Percentiles rank a stretch among this genome's conserved stretches.
Conservation (phyloP, 1,284 basidiomycete species). For the Cronartium quercuum region DNA sequence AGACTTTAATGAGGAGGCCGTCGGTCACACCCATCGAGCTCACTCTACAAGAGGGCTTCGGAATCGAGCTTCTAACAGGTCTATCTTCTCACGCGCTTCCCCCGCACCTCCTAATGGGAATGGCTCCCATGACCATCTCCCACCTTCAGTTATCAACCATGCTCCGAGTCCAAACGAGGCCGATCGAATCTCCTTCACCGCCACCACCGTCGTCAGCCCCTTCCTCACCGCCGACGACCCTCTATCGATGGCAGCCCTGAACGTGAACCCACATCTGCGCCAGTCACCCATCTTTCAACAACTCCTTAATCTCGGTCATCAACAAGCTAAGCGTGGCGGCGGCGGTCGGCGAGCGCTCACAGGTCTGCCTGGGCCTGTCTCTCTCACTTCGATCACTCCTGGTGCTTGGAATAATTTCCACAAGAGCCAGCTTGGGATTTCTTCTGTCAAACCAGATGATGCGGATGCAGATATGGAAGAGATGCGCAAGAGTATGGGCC, state of each 20-base stretch:
- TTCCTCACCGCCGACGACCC: conserved; percentile 38
- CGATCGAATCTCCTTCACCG: conserved; percentile 4
- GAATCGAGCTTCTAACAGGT: conserved; percentile 32
- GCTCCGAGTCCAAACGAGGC: conserved; percentile 6
- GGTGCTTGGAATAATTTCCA: conserved; percentile 39
- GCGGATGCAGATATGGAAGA: conserved; percentile 36
- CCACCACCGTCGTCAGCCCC: neutral
- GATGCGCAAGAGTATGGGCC: conserved; percentile 21
- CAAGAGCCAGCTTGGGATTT: conserved; percentile 35
- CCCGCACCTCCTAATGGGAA: conserved; percentile 1
- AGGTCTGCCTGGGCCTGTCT: conserved; percentile 22
- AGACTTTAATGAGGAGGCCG: conserved; percentile 37
- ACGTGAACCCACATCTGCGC: conserved; percentile 30
- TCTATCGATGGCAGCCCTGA: conserved; percentile 35
- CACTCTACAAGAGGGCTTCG: conserved; percentile 33
- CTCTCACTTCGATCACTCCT: conserved; percentile 31
- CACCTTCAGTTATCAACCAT: conserved; percentile 13
- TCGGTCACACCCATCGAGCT: conserved; percentile 25
- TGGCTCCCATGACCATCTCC: neutral
- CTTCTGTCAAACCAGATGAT: conserved; percentile 31
- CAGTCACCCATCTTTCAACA: conserved; percentile 39
- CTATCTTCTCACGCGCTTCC: conserved; percentile 24
- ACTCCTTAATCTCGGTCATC: conserved; percentile 20
- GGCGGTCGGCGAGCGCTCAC: conserved; percentile 25
- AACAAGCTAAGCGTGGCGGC: conserved; percentile 15